Conservation (phyloP, 169 alveolate genomes). For the Eimeria necatrix region DNA sequence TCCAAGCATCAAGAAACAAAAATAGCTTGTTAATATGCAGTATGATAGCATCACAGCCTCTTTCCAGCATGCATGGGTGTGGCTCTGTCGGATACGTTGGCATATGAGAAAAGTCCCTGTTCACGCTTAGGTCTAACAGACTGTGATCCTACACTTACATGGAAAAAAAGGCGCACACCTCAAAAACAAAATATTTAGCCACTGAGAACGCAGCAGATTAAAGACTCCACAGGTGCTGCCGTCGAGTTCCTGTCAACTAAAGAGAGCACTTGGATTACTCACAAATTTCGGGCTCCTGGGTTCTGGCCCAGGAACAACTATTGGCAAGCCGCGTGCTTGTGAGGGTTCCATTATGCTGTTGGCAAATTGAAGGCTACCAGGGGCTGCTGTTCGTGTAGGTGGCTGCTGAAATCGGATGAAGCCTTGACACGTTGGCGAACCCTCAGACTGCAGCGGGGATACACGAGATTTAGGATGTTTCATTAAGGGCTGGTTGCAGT, state of each 20-base stretch:
- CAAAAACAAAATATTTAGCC: too few species aligned
- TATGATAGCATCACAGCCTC: too few species aligned
- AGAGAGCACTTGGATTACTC: constrained; percentile 45
- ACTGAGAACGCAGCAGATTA: not conserved
- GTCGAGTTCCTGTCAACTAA: not conserved
- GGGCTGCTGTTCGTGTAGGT: not conserved
- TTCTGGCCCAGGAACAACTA: not conserved
- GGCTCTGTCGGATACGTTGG: too few species aligned
- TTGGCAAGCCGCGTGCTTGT: constrained; percentile 6
- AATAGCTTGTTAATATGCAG: too few species aligned
- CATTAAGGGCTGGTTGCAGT: not conserved
- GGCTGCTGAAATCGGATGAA: constrained; percentile 9
- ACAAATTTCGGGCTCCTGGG: not conserved
- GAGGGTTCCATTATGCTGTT: not conserved
- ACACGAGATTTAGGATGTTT: not conserved
- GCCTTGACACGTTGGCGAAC: not conserved
- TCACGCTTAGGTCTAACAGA: too few species aligned
- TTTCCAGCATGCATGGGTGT: too few species aligned
- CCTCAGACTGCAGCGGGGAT: not conserved
- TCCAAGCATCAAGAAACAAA: too few species aligned
- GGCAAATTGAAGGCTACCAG: not conserved
- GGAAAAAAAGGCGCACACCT: too few species aligned
- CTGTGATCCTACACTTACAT: too few species aligned
- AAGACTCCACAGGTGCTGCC: not conserved
- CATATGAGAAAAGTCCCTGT: too few species aligned